A percentile compares a stretch with the other conserved stretches of the same genome.
Conservation (phyloP, 2,329 filamentous ascomycete genomes). For the Tolypocladium tropicale region DNA sequence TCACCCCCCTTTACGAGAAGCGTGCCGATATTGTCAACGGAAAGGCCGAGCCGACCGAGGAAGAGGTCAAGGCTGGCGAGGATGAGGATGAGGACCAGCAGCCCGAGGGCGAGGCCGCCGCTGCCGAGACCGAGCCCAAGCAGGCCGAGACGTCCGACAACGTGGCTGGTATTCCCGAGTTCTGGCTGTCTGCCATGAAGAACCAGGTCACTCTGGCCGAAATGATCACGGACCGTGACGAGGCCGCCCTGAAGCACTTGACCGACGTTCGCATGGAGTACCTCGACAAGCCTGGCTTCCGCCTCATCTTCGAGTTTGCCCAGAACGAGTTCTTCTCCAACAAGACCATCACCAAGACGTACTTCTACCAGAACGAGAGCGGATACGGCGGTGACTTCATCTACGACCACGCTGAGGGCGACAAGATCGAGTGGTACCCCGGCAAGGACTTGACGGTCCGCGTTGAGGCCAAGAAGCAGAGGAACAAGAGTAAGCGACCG, state of each 20-base stretch:
- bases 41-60: conserved; percentile 70
- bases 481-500: conserved; percentile 75
- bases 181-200: conserved; percentile 99
- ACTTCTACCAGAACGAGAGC: conserved; percentile 98
- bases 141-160: conserved; percentile 45
- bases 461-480: conserved; percentile 98
- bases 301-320: conserved; percentile 91
- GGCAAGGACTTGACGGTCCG: conserved; percentile 89
- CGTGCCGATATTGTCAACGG: conserved; percentile 91
- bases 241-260: conserved; percentile 82
- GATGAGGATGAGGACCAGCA: conserved; percentile 63
- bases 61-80: conserved; percentile 80
- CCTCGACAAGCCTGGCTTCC: conserved; percentile 95
- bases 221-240: conserved; percentile 97
- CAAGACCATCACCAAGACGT: conserved; percentile 95
- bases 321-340: conserved; percentile 97
- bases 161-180: conserved; percentile 84
- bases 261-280: conserved; percentile 98
- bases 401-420: conserved; percentile 96
- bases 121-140: conserved; percentile 44
- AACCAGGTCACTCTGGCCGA: conserved; percentile 95
- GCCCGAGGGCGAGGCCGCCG: conserved; percentile 53
- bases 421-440: conserved; percentile 95
- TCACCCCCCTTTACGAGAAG: conserved; percentile 93
- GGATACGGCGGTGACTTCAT: conserved; percentile 99